phyloP scores from a whole-genome alignment of 1,284 basidiomycete genomes.

The Agroathelia rolfsii region DNA sequence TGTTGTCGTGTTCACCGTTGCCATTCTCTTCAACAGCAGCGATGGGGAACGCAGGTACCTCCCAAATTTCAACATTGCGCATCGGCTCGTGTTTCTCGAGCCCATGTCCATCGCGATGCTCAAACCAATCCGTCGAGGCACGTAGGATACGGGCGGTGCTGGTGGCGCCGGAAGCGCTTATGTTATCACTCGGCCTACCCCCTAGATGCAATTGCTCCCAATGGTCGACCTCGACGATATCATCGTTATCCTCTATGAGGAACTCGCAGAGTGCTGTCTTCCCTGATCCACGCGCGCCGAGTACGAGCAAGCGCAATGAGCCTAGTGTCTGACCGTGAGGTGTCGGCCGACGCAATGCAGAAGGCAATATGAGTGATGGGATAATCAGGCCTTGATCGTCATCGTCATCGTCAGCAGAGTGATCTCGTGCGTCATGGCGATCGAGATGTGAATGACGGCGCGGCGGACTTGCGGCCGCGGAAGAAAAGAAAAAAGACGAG shows the following conservation, averaged over 20 bases:
- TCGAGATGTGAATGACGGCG: conserved; percentile 25
- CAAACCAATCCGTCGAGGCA: conserved; percentile 62
- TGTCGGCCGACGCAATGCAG: conserved; percentile 46
- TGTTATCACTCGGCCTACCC: conserved; percentile 12
- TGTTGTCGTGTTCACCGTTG: not conserved
- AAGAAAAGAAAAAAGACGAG: conserved; percentile 71
- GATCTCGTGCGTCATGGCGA: conserved; percentile 14
- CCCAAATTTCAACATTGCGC: conserved; percentile 50
- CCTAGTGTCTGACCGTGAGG: conserved; percentile 57
- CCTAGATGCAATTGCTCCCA: conserved; percentile 40
- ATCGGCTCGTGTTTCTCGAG: conserved; percentile 54
- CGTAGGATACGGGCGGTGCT: conserved; percentile 33
- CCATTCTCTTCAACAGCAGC: not conserved
- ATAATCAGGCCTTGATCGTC: conserved; percentile 51
- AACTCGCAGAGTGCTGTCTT: conserved; percentile 23
- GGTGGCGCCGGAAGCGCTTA: conserved; percentile 10
- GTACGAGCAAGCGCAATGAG: conserved; percentile 43
- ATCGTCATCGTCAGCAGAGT: conserved; percentile 33
- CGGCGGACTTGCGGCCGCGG: conserved; percentile 50
- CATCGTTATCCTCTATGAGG: conserved; percentile 51
- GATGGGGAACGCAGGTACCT: conserved; percentile 27
- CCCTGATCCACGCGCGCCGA: conserved; percentile 31
- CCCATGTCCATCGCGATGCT: conserved; percentile 51
- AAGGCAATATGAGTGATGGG: conserved; percentile 54
- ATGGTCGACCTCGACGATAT: conserved; percentile 46